phyloP scores from a whole-genome alignment of 257 asterid genomes.

The Solanum paucissectum region DNA sequence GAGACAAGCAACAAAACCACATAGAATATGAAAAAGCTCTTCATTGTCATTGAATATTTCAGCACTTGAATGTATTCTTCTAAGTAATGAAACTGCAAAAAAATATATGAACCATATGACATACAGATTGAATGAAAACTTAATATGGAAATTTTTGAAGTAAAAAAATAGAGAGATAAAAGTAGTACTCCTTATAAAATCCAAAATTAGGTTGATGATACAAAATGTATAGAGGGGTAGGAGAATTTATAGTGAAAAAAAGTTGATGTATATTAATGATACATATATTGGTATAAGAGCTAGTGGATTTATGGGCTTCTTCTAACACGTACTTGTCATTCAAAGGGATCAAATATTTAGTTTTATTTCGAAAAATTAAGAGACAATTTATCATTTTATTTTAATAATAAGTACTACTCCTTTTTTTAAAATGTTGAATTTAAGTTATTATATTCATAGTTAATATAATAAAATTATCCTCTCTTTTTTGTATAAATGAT shows the following conservation, averaged over 20 bases:
- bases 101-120: not conserved
- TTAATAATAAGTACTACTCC: not conserved
- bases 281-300: not conserved
- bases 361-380: not conserved
- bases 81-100: not conserved
- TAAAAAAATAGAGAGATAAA: not conserved
- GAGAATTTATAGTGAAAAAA: not conserved
- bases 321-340: constrained; percentile 1
- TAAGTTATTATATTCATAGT: not conserved
- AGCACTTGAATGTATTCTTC: not conserved
- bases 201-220: not conserved
- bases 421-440: not conserved
- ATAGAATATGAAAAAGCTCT: not conserved
- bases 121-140: not conserved
- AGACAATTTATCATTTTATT: too few species aligned
- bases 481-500: not conserved
- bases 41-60: not conserved
- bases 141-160: not conserved
- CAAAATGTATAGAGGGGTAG: not conserved
- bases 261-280: not conserved
- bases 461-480: not conserved
- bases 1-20: not conserved
- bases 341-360: not conserved
- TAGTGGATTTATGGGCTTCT: not conserved
- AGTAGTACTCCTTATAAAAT: not conserved